phyloP scores from a whole-genome alignment of 495 filamentous ascomycete species.

The Xylaria scruposa region DNA sequence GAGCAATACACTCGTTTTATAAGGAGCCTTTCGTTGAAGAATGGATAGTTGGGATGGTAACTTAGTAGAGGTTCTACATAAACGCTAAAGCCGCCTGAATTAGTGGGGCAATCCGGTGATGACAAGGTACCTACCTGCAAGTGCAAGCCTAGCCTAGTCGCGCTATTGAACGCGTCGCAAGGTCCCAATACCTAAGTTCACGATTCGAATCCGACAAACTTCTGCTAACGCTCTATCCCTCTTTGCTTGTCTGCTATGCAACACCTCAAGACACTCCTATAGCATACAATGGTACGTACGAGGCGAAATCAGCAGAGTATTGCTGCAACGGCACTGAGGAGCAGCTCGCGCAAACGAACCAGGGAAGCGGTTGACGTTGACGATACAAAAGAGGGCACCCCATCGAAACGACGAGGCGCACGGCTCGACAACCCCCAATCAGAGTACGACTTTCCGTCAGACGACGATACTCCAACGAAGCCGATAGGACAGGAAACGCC shows the following conservation, averaged over 20 bases:
- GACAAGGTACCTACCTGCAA: background rate
- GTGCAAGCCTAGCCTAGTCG: conserved; percentile 1
- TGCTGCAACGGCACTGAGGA: conserved; percentile 29
- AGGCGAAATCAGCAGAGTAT: conserved; percentile 33
- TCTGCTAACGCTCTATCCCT: background rate
- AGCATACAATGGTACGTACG: conserved; percentile 39
- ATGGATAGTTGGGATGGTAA: too few relatives aligned
- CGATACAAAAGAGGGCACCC: conserved; percentile 22
- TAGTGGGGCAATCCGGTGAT: background rate
- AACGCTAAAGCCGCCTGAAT: too few relatives aligned
- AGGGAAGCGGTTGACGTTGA: conserved; percentile 27
- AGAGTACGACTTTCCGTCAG: conserved; percentile 41
- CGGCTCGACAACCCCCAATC: conserved; percentile 22
- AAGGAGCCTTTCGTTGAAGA: too few relatives aligned
- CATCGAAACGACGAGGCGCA: conserved; percentile 26
- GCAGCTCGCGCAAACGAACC: conserved; percentile 37
- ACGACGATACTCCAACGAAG: conserved; percentile 28
- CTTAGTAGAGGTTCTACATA: too few relatives aligned
- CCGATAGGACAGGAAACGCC: conserved; percentile 32
- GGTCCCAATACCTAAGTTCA: background rate
- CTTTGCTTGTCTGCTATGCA: background rate
- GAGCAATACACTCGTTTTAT: too few relatives aligned
- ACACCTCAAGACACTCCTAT: background rate
- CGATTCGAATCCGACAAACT: background rate
- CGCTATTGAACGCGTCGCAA: conserved; percentile 16